phyloP scores from a whole-genome alignment of 2,329 filamentous ascomycete genomes.

The Aspergillus sp. region DNA sequence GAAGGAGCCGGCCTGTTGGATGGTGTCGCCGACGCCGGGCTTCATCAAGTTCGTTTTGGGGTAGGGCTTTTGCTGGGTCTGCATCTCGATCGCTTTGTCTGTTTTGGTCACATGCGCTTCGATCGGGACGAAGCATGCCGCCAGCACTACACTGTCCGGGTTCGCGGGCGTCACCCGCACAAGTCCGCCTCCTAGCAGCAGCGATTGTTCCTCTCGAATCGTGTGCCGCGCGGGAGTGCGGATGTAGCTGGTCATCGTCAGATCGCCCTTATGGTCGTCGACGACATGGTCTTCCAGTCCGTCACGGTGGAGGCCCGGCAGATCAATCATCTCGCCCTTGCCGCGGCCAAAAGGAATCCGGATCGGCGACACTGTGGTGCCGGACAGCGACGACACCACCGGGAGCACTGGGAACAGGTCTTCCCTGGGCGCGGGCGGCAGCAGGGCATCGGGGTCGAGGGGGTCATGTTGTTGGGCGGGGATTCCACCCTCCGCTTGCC shows the following conservation, averaged over 20 bases:
- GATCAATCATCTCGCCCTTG: constrained; percentile 82
- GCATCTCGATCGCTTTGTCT: constrained; percentile 66
- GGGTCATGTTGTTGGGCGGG: constrained; percentile 8
- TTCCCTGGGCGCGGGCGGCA: constrained; percentile 67
- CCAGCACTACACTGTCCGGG: constrained; percentile 57
- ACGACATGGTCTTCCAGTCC: constrained; percentile 62
- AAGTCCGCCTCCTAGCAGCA: constrained; percentile 76
- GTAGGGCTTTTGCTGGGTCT: constrained; percentile 52
- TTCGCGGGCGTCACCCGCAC: constrained; percentile 74
- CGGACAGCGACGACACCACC: constrained; percentile 73
- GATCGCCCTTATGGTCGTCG: constrained; percentile 52
- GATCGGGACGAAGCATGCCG: constrained; percentile 81
- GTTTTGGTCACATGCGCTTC: constrained; percentile 67
- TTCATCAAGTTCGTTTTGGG: constrained; percentile 56
- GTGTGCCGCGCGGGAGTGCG: constrained; percentile 62
- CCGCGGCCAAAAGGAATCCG: constrained; percentile 80
- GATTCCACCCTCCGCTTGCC: constrained; percentile 12
- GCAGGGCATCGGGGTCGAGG: constrained; percentile 41
- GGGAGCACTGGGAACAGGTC: constrained; percentile 75
- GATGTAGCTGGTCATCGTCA: constrained; percentile 67
- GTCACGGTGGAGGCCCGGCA: constrained; percentile 73
- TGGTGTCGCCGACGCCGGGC: constrained; percentile 48
- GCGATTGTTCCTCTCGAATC: constrained; percentile 66
- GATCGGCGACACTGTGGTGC: constrained; percentile 92
- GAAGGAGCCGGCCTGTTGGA: constrained; percentile 64